A percentile compares a stretch with the other conserved stretches of the same genome.
phyloP scores from a whole-genome alignment of 176 grass and related monocot genomes.

The Pontederia paniculata region DNA sequence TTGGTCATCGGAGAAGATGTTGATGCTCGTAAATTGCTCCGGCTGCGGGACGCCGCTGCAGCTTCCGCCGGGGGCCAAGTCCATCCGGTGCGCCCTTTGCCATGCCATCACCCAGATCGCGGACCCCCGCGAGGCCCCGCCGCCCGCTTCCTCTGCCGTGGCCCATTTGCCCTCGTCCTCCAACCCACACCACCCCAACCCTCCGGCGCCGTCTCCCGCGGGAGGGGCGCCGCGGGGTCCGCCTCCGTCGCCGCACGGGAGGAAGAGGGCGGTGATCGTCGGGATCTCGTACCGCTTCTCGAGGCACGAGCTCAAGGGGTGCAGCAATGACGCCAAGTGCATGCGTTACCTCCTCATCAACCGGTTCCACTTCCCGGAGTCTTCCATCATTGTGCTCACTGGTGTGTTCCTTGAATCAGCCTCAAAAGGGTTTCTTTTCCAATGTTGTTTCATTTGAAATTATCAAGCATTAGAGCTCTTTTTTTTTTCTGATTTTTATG shows the following conservation, averaged over 20 bases:
- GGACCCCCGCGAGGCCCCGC: conserved; percentile 12
- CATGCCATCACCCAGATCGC: conserved; percentile 59
- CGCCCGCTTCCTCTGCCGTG: too few species aligned
- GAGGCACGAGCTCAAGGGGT: conserved; percentile 92
- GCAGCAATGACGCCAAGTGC: conserved; percentile 98
- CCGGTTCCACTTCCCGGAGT: conserved; percentile 79
- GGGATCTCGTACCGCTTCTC: conserved; percentile 88
- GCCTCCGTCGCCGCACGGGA: conserved; percentile 60
- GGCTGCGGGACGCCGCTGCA: conserved; percentile 69
- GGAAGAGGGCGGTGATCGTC: conserved; percentile 82
- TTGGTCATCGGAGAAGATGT: conserved; percentile 5
- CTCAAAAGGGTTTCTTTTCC: background rate
- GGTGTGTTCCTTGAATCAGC: conserved; percentile 19
- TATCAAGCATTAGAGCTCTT: too few species aligned
- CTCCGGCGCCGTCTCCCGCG: background rate
- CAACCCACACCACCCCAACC: background rate
- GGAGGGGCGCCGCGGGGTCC: conserved; percentile 33
- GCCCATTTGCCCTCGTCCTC: background rate
- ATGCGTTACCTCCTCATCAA: conserved; percentile 82
- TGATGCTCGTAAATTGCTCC: conserved; percentile 89
- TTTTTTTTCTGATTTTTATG: too few species aligned
- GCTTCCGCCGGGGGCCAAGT: conserved; percentile 65
- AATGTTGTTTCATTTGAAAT: background rate
- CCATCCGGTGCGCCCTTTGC: conserved; percentile 82
- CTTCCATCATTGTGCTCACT: conserved; percentile 92